Evolutionary conservation across 768 basidiomycete genomes (phyloP).

Genomic region (Collybia sordida): DNA sequence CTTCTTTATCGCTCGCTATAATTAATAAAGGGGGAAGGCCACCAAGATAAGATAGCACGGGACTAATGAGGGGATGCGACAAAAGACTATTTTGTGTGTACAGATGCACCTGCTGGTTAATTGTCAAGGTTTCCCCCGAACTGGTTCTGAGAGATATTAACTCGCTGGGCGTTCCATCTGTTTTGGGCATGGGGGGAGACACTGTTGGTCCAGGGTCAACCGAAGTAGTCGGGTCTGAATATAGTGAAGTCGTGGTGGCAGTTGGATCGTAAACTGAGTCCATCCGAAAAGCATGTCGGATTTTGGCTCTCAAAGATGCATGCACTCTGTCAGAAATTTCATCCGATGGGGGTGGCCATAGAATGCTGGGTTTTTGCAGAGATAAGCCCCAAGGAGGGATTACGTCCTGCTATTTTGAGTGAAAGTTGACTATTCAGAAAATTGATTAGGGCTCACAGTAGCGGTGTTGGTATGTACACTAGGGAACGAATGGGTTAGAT

Average conservation of each 20-base stretch:
- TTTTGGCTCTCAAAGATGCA: constrained; percentile 55
- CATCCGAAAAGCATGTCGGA: constrained; percentile 53
- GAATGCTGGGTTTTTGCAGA: constrained; percentile 73
- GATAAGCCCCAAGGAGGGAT: constrained; percentile 76
- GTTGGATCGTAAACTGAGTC: constrained; percentile 23
- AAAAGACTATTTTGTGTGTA: constrained; percentile 82
- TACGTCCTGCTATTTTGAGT: constrained; percentile 56
- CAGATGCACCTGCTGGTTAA: constrained; percentile 78
- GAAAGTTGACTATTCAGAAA: neutral
- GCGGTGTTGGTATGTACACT: constrained; percentile 82
- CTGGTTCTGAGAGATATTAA: constrained; percentile 42
- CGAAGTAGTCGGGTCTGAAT: constrained; percentile 20
- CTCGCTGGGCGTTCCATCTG: constrained; percentile 33
- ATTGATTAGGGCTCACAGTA: constrained; percentile 50
- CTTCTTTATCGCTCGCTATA: constrained; percentile 88
- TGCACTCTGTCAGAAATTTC: constrained; percentile 60
- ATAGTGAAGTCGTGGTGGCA: constrained; percentile 17
- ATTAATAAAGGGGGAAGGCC: constrained; percentile 87
- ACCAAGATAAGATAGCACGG: constrained; percentile 79
- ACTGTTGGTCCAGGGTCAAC: constrained; percentile 51
- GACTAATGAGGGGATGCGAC: constrained; percentile 80
- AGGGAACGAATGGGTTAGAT: constrained; percentile 93
- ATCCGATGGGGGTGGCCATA: constrained; percentile 76
- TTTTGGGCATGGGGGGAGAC: constrained; percentile 33
- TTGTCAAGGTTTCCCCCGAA: constrained; percentile 51